Base-by-base conservation (phyloP, 2,329 filamentous ascomycete genomes). In the Stemphylium beticola region DNA sequence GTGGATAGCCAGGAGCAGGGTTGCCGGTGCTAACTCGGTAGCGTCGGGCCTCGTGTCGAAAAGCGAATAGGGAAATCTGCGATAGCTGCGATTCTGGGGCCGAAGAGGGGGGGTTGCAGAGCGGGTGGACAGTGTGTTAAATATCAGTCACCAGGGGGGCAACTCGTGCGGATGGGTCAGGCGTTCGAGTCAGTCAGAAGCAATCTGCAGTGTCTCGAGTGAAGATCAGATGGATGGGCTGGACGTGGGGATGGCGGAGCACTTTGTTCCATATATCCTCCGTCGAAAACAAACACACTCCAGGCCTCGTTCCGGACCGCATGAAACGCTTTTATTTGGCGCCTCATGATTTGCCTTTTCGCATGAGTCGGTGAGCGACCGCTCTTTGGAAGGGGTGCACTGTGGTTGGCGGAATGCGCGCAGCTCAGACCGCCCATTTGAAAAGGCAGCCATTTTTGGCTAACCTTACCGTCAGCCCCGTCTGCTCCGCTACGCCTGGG, bases 161-260 rank as follows among this genome's bases (percentile, higher is more conserved):
- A 17, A 22, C 11, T 9, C 32, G 17, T 18, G 20, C 37, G 33
- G 55, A 47, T 18, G 61, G 58, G 66, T 71, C 68, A 73, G 71
- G 66, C 66, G 70, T 66, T 57, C 57, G 67, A 67, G 67, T 71
- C 71, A 74, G 69, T 67, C 70, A 71, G 67, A 69, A 71, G 70
- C 65, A 67, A 68, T 55, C 58, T 61, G 51, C 38, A 31, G 58
- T 65, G 71, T 71, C 69, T 69, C 62, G 37, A 68, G 64, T 56
- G 60, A 47, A 63, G 62, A 69, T 72, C 69, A 73, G 56, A 61
- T 49, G 48, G 29, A 49, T 69, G 65, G 49, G 49, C 66, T 66
- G 60, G 61, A 53, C 61, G 68, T 69, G 68, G 62, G 68, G 67
- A 68, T 61, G 22, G 22, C 60, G 60, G 55, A 57, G 52, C 38